Evolutionary conservation across 805 yeast genomes (phyloP), one percentile per base, ranked within the genome.

Genomic region (Komagataella phaffii): DNA sequence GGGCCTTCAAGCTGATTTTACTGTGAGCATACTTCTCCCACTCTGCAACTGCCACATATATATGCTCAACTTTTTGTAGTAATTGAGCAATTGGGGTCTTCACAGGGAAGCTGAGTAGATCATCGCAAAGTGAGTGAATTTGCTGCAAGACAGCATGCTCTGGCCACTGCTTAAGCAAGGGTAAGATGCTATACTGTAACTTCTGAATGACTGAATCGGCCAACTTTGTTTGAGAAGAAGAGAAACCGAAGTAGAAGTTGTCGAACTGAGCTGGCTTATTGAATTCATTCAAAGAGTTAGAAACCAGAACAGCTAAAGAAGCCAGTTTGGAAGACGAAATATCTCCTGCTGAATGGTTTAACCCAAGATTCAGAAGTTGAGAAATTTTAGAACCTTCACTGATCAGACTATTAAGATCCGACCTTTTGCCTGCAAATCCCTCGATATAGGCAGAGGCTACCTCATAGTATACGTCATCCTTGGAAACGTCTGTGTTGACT

Each of bases 1-100:
- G 76, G 0, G 58, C 59, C 45, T 69, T 69, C 50, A 93, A 67
- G 1, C 95, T 77, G 0, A 85, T 90, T 50, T 85, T 83, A 8
- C 80, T 73, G 24, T 89, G 80, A 1, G 97, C 96, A 65, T 86
- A 89, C 56, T 87, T 85, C 63, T 93, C 93, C 97, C 99, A 93
- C 63, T 93, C 98, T 23, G 83, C 75, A 54, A 90, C 74, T 60
- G 78, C 82, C 0, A 88, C 85, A 60, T 86, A 87, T 24, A 91
- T 77, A 61, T 87, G 96, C 65, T 93, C 99, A 43, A 88, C 68
- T 64, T 90, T 90, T 50, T 83, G 85, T 46, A 95, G 70, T 52
- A 83, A 74, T 57, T 85, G 77, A 7, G 90, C 90, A 40, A 93
- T 66, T 0, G 99, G 93, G 0, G 86, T 79, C 30, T 72, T 68